Base-by-base conservation (phyloP, 2,329 filamentous ascomycete genomes). In the Phyllachora maydis region DNA sequence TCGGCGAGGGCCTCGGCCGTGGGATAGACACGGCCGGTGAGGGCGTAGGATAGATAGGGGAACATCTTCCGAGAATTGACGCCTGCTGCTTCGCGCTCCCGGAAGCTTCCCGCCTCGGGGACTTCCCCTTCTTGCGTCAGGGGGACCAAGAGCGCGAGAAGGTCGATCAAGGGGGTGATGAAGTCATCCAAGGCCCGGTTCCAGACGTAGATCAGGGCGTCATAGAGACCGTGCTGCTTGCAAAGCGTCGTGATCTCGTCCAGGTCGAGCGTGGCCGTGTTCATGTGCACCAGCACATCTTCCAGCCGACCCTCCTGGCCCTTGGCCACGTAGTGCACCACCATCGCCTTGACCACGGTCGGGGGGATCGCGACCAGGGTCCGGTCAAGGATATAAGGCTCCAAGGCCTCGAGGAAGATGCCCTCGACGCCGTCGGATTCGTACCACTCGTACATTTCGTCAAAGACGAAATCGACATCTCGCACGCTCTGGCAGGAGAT, bases 121-220 rank as follows among this genome's bases (percentile, higher is more conserved):
- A 54, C 53, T 27, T 65, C 58, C 8, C 59, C 59, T 26, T 59
- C 54, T 30, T 59, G 59, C 46, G 62, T 59, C n/a, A 64, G 45
- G 14, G 56, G 65, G 34, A 62, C 50, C 16, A 76, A 43, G n/a
- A 93, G 54, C 9, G 64, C 54, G 23, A 91, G 53, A 3, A 98
- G 61, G 30, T 93, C 82, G 34, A 81, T 73, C 27, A 95, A 56
- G 2, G 88, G 85, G 2, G 83, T 90, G 30, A 93, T 71, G 38
- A 90, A 93, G 45, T 98, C 90, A 30, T 59, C 56, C 14, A 98
- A 54, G 3, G 81, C 82, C 44, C 79, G 74, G 30, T 91, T 95
- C 88, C 88, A 98, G 26, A 98, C 77, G 42, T 95, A 93, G 20
- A 90, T 82, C 27, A 93, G 64, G 3, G 88, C 90, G 46, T 98